Evolutionary conservation across 495 filamentous ascomycete species (phyloP).

Genomic region (Penicillium maclennaniae): DNA sequence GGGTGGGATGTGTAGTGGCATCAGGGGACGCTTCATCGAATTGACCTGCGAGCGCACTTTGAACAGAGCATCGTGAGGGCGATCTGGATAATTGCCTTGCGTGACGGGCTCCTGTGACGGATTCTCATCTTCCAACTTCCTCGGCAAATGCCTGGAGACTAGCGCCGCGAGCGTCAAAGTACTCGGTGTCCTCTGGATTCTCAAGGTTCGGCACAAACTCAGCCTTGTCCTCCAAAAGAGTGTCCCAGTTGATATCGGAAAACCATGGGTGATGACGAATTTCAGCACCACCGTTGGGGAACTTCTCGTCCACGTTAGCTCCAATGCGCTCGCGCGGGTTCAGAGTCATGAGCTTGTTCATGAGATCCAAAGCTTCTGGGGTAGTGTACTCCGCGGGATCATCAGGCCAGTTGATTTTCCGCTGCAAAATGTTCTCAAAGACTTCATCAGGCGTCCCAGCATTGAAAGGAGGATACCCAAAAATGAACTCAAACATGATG

Average conservation of each 20-base stretch:
- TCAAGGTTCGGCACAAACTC: conserved; percentile 91
- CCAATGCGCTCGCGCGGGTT: conserved; percentile 79
- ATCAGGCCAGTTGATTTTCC: conserved; percentile 84
- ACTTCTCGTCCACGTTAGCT: conserved; percentile 76
- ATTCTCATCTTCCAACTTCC: conserved; percentile 88
- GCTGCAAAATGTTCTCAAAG: conserved; percentile 90
- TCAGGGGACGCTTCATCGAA: conserved; percentile 77
- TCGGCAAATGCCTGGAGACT: conserved; percentile 85
- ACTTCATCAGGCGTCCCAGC: conserved; percentile 86
- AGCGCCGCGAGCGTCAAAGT: conserved; percentile 90
- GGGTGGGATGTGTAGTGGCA: conserved; percentile 93
- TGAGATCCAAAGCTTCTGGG: conserved; percentile 83
- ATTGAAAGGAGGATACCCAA: conserved; percentile 90
- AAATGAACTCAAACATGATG: conserved; percentile 95
- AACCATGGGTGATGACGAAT: conserved; percentile 92
- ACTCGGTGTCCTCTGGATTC: conserved; percentile 96
- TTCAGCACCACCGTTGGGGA: conserved; percentile 76
- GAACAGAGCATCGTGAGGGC: conserved; percentile 92
- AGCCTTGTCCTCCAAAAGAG: conserved; percentile 83
- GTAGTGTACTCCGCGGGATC: conserved; percentile 69
- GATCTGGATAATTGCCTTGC: conserved; percentile 60
- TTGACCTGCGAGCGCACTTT: conserved; percentile 84
- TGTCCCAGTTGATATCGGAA: conserved; percentile 80
- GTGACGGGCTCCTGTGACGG: conserved; percentile 56
- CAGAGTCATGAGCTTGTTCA: conserved; percentile 81